A percentile compares a stretch with the other conserved stretches of the same genome.
Conservation (phyloP, 2,329 filamentous ascomycete genomes). For the Pseudocercospora pini-densiflorae region DNA sequence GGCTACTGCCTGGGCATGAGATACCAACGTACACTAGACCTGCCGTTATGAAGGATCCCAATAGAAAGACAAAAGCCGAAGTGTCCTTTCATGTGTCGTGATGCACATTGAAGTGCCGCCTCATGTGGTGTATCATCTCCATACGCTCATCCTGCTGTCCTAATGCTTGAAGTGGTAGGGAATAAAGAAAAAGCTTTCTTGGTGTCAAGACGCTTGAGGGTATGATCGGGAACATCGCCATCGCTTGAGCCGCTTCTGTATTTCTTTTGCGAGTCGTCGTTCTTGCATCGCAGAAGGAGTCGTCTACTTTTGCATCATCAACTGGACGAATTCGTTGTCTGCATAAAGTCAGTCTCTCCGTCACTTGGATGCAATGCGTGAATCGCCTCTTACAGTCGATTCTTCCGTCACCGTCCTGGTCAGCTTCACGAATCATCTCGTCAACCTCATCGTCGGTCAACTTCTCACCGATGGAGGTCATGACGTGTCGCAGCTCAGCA, state of each 20-base stretch:
- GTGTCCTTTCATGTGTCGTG: slow-evolving; percentile 3
- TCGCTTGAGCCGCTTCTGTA: not conserved
- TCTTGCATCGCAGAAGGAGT: not conserved
- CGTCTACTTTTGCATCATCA: slow-evolving; percentile 62
- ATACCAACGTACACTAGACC: slow-evolving; percentile 10
- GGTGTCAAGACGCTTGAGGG: not conserved
- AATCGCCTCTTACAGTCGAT: slow-evolving; percentile 61
- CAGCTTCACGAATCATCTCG: slow-evolving; percentile 68
- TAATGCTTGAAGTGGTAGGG: slow-evolving; percentile 7
- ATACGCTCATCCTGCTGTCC: slow-evolving; percentile 15
- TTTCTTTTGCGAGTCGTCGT: not conserved
- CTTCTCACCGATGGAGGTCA: slow-evolving; percentile 68
- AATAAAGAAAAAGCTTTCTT: not conserved
- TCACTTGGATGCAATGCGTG: not conserved
- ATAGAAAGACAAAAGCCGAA: slow-evolving; percentile 11
- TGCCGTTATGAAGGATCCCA: slow-evolving; percentile 5
- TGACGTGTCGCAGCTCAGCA: slow-evolving; percentile 65
- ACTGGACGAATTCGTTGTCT: slow-evolving; percentile 62
- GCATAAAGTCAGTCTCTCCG: slow-evolving; percentile 17
- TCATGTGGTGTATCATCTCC: slow-evolving; percentile 11
- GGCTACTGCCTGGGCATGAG: slow-evolving; percentile 5
- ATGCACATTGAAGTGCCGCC: slow-evolving; percentile 8
- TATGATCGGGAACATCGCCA: not conserved
- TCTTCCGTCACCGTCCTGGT: slow-evolving; percentile 66
- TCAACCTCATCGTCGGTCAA: slow-evolving; percentile 67